phyloP scores from a whole-genome alignment of 148 eudicot genomes.

The Cornus controversa region DNA sequence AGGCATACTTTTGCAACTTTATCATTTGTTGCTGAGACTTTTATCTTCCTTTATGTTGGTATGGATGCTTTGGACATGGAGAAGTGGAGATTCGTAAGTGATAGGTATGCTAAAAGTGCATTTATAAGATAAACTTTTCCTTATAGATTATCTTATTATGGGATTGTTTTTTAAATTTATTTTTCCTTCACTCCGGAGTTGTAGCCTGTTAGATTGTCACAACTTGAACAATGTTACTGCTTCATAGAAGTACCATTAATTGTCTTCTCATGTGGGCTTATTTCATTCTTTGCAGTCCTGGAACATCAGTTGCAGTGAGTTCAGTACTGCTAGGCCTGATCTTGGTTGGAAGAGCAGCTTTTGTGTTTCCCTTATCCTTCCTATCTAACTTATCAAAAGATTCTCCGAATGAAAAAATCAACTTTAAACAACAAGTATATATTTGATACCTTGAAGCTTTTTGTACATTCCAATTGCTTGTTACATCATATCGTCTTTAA shows the following conservation, averaged over 20 bases:
- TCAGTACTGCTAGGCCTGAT: constrained; percentile 64
- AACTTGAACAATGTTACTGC: not conserved
- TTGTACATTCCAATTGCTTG: not conserved
- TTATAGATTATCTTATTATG: not conserved
- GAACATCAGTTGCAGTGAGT: constrained; percentile 72
- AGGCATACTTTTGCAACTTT: constrained; percentile 91
- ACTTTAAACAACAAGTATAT: constrained; percentile 67
- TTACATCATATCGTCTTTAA: not conserved
- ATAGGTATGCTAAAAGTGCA: constrained; percentile 42
- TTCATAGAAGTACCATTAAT: not conserved
- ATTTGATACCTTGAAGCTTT: not conserved
- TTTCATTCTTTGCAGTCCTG: constrained; percentile 56
- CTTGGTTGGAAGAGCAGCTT: constrained; percentile 84
- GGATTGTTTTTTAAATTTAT: not conserved
- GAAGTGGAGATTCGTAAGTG: constrained; percentile 72
- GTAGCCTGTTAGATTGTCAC: not conserved
- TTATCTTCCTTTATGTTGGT: constrained; percentile 81
- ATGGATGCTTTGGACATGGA: constrained; percentile 94
- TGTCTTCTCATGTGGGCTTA: constrained; percentile 2
- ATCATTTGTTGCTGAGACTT: constrained; percentile 77
- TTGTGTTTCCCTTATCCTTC: constrained; percentile 80
- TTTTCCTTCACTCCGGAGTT: not conserved
- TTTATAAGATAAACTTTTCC: not conserved
- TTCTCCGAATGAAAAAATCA: constrained; percentile 44
- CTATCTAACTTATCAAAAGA: constrained; percentile 59